These are phyloP conservation scores for Pseudogymnoascus sp. DNA, from an alignment of 2,329 filamentous ascomycete species.

Conservation along the genomic window DNA sequence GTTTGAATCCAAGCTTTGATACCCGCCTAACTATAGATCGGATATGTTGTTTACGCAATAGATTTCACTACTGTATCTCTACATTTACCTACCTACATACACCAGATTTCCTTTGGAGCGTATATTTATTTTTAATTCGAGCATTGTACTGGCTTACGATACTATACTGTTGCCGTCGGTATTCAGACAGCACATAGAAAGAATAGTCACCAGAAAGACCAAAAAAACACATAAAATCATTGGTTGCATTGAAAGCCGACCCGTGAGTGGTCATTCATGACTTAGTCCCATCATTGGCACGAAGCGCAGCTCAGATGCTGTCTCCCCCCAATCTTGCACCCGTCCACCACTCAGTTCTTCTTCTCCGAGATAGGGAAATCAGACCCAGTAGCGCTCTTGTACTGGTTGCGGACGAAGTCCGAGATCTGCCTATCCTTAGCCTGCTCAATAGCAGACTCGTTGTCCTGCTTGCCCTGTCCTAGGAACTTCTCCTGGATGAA, in stretches of 20 bases:
- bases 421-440: slow-evolving; percentile 75
- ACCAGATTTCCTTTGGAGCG: not conserved
- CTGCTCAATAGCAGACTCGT: slow-evolving; percentile 67
- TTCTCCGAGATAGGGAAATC: slow-evolving; percentile 67
- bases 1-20: not conserved
- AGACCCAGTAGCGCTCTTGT: slow-evolving; percentile 59
- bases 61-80: not conserved
- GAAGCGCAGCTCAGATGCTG: not conserved
- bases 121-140: not conserved
- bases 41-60: not conserved
- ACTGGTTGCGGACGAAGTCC: slow-evolving; percentile 61
- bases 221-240: not conserved
- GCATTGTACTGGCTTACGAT: not conserved
- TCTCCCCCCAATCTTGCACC: not conserved
- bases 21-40: not conserved
- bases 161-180: not conserved
- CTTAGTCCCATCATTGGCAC: not conserved
- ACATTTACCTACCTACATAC: not conserved
- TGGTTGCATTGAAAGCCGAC: not conserved
- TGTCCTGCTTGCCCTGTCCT: slow-evolving; percentile 60
- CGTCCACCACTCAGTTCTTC: slow-evolving; percentile 29
- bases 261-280: not conserved
- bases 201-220: not conserved
- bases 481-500: slow-evolving; percentile 69
- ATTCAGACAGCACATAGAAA: not conserved